Base-by-base conservation (phyloP, 2,329 filamentous ascomycete genomes). In the Boeremia lycopersici region DNA sequence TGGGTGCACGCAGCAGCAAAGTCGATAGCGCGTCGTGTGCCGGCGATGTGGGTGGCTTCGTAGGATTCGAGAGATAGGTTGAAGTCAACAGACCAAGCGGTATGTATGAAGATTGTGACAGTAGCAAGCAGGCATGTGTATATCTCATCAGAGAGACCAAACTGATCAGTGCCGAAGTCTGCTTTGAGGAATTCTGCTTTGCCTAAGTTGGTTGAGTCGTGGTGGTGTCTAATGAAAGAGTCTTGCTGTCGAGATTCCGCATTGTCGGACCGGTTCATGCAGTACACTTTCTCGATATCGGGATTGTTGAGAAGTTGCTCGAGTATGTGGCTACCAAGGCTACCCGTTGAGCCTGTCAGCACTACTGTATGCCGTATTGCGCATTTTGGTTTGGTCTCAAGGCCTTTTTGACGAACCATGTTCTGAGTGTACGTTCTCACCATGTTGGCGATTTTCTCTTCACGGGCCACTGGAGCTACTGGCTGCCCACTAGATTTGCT, bases 41-140 rank as follows among this genome's bases (percentile, higher is more conserved):
- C 60, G 1, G 52, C 42, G 19, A 62, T 59, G 25, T 62, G 60
- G 4, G 53, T 56, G 5, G 35, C 25, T 35, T 63, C 60, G 47
- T 64, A 68, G 3, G 57, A 49, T 13, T 57, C 48, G 9, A 68
- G 51, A 1, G 61, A 58, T 1, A 63, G 35, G 9, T 61, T 84
- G 72, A 85, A 85, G 66, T 85, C 82, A 26, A 84, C 82, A 1
- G 78, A 70, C 82, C 82, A 84, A 0, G 82, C 80, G 57, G 75
- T 76, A 69, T 84, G 81, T 28, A 84, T 79, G 25, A 84, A 74
- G 9, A 64, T 65, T 0, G 76, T 76, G 1, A 81, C 64, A 0
- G 49, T 60, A 1, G 43, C 40, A 3, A 49, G 52, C 5, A 71
- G 45, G 0, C 17, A 19, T 26, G 53, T 25, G 50, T 62, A 64